A percentile compares a stretch with the other conserved stretches of the same genome.
These are phyloP conservation scores for Neoboletus magnificus DNA, from an alignment of 768 basidiomycete genomes.

Conservation along the genomic window DNA sequence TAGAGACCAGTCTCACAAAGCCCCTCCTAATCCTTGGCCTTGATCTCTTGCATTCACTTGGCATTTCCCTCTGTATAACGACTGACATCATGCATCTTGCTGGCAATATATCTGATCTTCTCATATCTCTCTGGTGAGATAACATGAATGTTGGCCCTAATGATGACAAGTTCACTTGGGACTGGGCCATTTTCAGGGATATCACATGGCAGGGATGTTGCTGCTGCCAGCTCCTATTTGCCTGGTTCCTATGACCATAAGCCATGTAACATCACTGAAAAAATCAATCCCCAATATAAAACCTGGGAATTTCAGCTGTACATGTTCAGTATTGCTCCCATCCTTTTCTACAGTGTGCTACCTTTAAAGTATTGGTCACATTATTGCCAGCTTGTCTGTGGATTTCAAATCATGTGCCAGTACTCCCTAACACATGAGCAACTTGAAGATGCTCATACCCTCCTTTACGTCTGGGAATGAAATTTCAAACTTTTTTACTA, in stretches of 20 bases:
- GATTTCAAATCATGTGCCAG: too few species aligned
- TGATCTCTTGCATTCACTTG: not conserved
- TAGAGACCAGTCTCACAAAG: not conserved
- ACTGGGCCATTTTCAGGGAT: not conserved
- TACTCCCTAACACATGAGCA: too few species aligned
- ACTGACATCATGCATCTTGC: not conserved
- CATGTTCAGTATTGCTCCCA: constrained; percentile 17
- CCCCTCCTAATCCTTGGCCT: not conserved
- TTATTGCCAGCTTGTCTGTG: constrained; percentile 10
- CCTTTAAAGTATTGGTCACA: constrained; percentile 16
- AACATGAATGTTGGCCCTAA: not conserved
- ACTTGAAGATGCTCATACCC: too few species aligned
- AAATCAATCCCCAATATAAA: constrained; percentile 29
- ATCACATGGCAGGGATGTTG: too few species aligned
- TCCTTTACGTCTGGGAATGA: too few species aligned
- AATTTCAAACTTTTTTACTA: too few species aligned
- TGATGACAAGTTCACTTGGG: not conserved
- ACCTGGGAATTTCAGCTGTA: constrained; percentile 26
- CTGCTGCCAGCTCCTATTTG: not conserved
- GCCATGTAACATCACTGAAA: constrained; percentile 24
- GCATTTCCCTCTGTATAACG: not conserved
- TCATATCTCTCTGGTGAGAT: not conserved
- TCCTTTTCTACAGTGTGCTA: constrained; percentile 14
- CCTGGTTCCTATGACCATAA: constrained; percentile 13
- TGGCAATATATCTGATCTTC: not conserved